Conservation (phyloP, 2,329 filamentous ascomycete genomes). For the Lachnum nothofagi region DNA sequence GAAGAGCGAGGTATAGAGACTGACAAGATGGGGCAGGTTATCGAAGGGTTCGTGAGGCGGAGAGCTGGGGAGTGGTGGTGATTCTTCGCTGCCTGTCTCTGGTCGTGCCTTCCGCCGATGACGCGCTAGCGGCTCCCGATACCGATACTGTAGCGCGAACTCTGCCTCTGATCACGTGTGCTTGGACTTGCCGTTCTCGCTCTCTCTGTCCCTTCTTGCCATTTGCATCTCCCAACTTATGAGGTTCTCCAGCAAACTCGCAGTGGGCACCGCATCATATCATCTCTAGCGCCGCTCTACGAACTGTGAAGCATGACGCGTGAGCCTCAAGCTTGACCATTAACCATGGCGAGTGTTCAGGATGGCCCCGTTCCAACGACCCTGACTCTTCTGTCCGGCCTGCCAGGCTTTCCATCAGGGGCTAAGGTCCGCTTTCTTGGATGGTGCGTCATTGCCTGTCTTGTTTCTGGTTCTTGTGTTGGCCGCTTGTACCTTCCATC, state of each 20-base stretch:
- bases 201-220: too few relatives aligned
- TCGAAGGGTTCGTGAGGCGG: constrained; percentile 10
- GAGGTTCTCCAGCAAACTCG: neutral
- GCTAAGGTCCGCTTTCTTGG: constrained; percentile 90
- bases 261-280: too few relatives aligned
- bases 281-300: too few relatives aligned
- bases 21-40: neutral
- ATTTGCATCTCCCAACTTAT: too few relatives aligned
- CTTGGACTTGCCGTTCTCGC: too few relatives aligned
- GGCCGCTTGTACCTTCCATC: too few relatives aligned
- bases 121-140: constrained; percentile 17
- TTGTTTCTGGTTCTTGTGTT: neutral
- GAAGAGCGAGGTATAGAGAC: neutral
- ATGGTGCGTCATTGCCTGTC: constrained; percentile 57
- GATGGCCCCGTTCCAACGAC: constrained; percentile 29
- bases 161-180: too few relatives aligned
- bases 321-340: too few relatives aligned
- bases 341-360: constrained; percentile 21
- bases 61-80: constrained; percentile 2
- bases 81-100: constrained; percentile 15
- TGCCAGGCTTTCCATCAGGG: constrained; percentile 19
- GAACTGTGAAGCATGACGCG: too few relatives aligned
- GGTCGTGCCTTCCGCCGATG: constrained; percentile 18
- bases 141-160: too few relatives aligned
- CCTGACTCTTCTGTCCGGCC: constrained; percentile 28